Percentiles rank a stretch among this genome's conserved stretches.
Conservation (phyloP, 2,329 filamentous ascomycete species). For the Talaromyces sp. region DNA sequence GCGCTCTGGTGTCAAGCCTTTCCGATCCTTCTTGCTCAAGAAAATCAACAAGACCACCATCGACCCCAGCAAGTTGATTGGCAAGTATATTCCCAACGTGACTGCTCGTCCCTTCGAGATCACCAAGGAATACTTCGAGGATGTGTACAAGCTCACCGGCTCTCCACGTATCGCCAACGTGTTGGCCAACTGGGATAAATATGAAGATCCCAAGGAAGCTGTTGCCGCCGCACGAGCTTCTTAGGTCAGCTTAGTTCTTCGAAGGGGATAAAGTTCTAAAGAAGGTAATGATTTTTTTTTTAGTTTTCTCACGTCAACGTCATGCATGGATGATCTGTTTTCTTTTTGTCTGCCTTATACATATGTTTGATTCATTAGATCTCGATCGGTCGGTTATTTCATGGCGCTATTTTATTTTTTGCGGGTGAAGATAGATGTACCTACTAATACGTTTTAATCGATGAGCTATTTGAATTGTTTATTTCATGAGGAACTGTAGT, state of each 20-base stretch:
- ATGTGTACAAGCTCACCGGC: slow-evolving; percentile 93
- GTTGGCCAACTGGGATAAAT: slow-evolving; percentile 82
- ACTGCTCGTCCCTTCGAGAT: slow-evolving; percentile 93
- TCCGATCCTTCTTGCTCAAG: slow-evolving; percentile 97
- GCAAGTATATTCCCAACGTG: slow-evolving; percentile 99
- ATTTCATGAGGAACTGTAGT: not conserved
- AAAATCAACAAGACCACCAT: slow-evolving; percentile 99
- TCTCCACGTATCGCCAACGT: slow-evolving; percentile 54
- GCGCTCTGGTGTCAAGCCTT: slow-evolving; percentile 96
- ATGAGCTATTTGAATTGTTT: not conserved
- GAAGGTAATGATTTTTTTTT: not conserved
- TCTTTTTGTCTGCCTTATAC: not conserved
- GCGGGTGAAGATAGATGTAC: not conserved
- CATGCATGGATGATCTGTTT: slow-evolving; percentile 9
- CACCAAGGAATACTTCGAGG: slow-evolving; percentile 98
- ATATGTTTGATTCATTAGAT: slow-evolving; percentile 5
- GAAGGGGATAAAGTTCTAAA: not conserved
- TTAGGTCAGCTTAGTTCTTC: not conserved
- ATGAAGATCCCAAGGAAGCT: slow-evolving; percentile 41
- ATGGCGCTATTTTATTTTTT: not conserved
- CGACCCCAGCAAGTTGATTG: slow-evolving; percentile 91
- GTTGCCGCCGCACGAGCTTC: slow-evolving; percentile 8
- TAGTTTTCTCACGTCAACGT: slow-evolving; percentile 12
- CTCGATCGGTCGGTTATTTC: not conserved
- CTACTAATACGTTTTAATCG: not conserved